These are phyloP conservation scores for Amanita jacksonii DNA, from an alignment of 768 basidiomycete species.

Conservation along the genomic window DNA sequence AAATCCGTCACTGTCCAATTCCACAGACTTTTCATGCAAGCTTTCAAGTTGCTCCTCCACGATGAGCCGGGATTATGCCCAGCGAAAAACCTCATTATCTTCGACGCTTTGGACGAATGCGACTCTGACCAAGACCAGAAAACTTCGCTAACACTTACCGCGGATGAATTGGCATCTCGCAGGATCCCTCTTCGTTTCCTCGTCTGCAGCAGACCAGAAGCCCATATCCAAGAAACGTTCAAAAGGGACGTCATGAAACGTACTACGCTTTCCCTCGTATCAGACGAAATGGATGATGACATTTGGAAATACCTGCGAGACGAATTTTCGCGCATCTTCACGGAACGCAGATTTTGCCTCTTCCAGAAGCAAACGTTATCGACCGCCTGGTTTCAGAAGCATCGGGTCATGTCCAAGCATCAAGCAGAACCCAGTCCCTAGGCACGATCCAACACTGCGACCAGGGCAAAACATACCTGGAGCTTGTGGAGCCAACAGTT, in stretches of 20 bases:
- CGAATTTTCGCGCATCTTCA: neutral
- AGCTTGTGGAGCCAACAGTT: no score
- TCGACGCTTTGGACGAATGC: conserved; percentile 3
- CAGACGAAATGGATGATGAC: neutral
- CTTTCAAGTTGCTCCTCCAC: neutral
- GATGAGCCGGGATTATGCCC: neutral
- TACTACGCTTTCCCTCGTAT: neutral
- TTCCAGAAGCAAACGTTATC: no score
- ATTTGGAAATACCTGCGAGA: neutral
- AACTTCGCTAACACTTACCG: neutral
- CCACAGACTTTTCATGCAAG: neutral
- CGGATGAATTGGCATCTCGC: neutral
- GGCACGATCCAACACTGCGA: no score
- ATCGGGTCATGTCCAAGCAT: no score
- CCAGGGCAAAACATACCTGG: no score
- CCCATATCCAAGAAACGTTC: neutral
- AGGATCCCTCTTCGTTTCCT: neutral
- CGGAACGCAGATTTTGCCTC: no score
- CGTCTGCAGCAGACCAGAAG: conserved; percentile 2
- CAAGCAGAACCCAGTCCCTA: no score
- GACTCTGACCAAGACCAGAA: neutral
- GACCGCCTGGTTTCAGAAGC: no score
- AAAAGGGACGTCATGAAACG: neutral
- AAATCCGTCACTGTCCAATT: neutral
- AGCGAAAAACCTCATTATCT: neutral